Conservation (phyloP, 345 rosid species). For the Kernera saxatilis region DNA sequence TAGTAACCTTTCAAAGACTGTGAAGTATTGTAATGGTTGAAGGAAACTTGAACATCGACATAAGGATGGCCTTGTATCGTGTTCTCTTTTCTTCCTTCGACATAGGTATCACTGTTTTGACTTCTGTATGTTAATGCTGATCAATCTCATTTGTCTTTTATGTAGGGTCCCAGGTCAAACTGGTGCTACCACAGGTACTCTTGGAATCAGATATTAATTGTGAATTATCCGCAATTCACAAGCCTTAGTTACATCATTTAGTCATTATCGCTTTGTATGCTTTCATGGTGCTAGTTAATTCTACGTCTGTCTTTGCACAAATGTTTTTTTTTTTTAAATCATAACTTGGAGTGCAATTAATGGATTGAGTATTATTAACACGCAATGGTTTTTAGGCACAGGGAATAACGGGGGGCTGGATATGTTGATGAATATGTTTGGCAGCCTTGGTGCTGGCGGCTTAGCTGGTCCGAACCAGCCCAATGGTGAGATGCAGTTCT, state of each 20-base stretch:
- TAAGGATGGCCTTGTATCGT: background rate
- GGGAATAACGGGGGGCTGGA: constrained; percentile 42
- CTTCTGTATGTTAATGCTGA: background rate
- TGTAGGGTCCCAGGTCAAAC: constrained; percentile 44
- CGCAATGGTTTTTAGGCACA: constrained; percentile 24
- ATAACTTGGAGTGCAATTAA: background rate
- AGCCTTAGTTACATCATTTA: background rate
- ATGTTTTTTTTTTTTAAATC: background rate
- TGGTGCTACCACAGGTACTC: constrained; percentile 46
- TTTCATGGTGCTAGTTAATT: background rate
- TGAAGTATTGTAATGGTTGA: background rate
- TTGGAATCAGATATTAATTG: background rate
- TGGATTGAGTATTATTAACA: background rate
- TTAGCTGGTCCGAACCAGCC: constrained; percentile 45
- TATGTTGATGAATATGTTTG: constrained; percentile 74
- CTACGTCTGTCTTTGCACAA: background rate
- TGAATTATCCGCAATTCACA: background rate
- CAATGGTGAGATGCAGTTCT: constrained; percentile 39
- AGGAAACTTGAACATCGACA: background rate
- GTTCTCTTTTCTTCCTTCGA: background rate
- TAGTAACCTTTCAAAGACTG: background rate
- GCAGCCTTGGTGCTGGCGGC: constrained; percentile 68
- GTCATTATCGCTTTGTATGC: background rate
- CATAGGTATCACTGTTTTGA: background rate
- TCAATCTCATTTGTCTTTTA: background rate